Percentiles rank a stretch among this genome's conserved stretches.
phyloP scores from a whole-genome alignment of 768 basidiomycete species.

The Lactarius hengduanensis region DNA sequence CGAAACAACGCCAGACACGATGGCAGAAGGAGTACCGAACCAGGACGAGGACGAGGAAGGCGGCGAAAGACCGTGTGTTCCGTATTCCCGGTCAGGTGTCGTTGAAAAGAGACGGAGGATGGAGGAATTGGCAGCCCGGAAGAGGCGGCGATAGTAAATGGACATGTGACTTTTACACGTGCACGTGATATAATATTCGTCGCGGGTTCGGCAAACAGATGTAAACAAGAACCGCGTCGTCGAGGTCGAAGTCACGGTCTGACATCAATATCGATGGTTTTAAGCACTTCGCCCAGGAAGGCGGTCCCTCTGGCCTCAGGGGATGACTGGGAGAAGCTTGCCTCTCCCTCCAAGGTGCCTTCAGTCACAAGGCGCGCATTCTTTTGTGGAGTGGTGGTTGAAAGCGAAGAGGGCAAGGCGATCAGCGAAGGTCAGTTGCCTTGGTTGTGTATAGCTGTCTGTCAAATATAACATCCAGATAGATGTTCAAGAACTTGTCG shows the following conservation, averaged over 20 bases:
- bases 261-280: constrained; percentile 47
- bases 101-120: constrained; percentile 21
- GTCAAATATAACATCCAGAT: not conserved
- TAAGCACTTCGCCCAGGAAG: constrained; percentile 71
- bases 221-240: constrained; percentile 19
- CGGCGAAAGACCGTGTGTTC: not conserved
- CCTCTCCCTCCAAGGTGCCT: constrained; percentile 38
- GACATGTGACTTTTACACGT: constrained; percentile 25
- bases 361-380: constrained; percentile 76
- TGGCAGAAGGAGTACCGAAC: constrained; percentile 1
- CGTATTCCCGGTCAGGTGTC: constrained; percentile 11
- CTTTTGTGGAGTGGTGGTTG: constrained; percentile 87
- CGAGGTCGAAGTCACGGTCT: not conserved
- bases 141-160: not conserved
- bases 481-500: constrained; percentile 45
- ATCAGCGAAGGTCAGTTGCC: constrained; percentile 59
- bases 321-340: constrained; percentile 50
- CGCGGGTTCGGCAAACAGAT: constrained; percentile 21
- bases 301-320: constrained; percentile 69
- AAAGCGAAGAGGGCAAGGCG: constrained; percentile 68
- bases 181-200: constrained; percentile 17
- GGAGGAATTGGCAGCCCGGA: constrained; percentile 10
- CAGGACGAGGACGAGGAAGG: not conserved
- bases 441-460: not conserved
- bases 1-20: constrained; percentile 1